phyloP scores from a whole-genome alignment of 345 rosid species.

The Laguncularia racemosa region DNA sequence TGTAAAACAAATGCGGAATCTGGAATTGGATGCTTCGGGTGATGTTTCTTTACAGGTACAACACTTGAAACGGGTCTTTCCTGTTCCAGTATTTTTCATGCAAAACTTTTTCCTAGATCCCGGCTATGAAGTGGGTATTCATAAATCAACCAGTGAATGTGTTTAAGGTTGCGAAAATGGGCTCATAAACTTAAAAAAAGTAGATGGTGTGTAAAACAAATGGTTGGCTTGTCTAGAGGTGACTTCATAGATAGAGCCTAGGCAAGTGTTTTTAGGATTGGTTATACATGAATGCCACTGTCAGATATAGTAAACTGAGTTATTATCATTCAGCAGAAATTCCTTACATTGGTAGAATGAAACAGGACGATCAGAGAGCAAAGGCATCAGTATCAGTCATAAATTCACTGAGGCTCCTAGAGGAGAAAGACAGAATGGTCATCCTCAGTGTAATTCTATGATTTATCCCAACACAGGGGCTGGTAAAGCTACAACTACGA shows the following conservation, averaged over 20 bases:
- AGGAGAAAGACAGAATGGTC: slow-evolving; percentile 14
- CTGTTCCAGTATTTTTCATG: not conserved
- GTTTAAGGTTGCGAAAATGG: no score
- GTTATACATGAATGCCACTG: no score
- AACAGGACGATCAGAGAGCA: slow-evolving; percentile 25
- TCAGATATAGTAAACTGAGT: no score
- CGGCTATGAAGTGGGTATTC: no score
- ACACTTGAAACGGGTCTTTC: not conserved
- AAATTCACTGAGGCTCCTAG: slow-evolving; percentile 34
- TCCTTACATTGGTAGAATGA: not conserved
- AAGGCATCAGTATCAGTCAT: slow-evolving; percentile 28
- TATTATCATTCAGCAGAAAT: no score
- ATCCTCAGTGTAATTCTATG: slow-evolving; percentile 34
- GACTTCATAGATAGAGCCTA: no score
- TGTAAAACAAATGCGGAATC: slow-evolving; percentile 31
- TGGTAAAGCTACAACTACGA: slow-evolving; percentile 19
- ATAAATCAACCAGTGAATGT: no score
- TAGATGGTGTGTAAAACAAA: no score
- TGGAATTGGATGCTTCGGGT: slow-evolving; percentile 51
- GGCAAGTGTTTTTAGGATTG: no score
- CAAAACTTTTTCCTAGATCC: no score
- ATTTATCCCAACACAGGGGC: slow-evolving; percentile 42
- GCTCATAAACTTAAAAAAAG: no score
- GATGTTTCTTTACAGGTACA: slow-evolving; percentile 14
- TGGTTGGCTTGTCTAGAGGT: no score